These are phyloP conservation scores for Gomphus sp. DNA, from an alignment of 1,284 basidiomycete genomes.

Conservation along the genomic window DNA sequence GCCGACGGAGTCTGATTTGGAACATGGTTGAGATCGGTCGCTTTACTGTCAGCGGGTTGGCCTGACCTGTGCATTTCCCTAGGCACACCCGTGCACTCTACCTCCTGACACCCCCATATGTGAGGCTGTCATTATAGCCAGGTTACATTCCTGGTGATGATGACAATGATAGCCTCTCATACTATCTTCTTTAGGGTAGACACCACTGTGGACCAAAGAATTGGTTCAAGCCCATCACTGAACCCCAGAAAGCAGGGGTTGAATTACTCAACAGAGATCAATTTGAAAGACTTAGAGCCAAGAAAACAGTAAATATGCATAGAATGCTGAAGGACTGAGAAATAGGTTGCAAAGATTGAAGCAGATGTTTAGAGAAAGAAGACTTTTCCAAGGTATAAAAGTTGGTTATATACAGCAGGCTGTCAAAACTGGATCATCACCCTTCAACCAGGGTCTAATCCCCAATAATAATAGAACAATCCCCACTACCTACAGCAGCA, in stretches of 20 bases:
- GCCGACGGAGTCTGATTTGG: too few species aligned
- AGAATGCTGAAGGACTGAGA: conserved; percentile 36
- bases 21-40: too few species aligned
- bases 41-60: too few species aligned
- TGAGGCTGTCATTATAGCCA: too few species aligned
- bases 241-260: conserved; percentile 65
- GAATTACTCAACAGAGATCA: conserved; percentile 74
- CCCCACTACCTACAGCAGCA: conserved; percentile 72
- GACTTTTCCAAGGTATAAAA: conserved; percentile 30
- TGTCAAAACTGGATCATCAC: neutral
- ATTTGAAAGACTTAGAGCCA: conserved; percentile 64
- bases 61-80: too few species aligned
- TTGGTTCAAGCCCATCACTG: conserved; percentile 37
- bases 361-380: conserved; percentile 32
- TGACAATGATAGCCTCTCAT: conserved; percentile 16
- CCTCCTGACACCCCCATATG: too few species aligned
- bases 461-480: conserved; percentile 86
- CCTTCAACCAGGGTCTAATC: conserved; percentile 49
- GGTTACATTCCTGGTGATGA: conserved; percentile 13
- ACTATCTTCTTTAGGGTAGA: neutral
- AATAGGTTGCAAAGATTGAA: conserved; percentile 14
- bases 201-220: conserved; percentile 15
- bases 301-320: conserved; percentile 40
- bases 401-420: neutral
- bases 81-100: too few species aligned